Conservation (phyloP, 805 yeast species). For the Nakazawaea wyomingensis region DNA sequence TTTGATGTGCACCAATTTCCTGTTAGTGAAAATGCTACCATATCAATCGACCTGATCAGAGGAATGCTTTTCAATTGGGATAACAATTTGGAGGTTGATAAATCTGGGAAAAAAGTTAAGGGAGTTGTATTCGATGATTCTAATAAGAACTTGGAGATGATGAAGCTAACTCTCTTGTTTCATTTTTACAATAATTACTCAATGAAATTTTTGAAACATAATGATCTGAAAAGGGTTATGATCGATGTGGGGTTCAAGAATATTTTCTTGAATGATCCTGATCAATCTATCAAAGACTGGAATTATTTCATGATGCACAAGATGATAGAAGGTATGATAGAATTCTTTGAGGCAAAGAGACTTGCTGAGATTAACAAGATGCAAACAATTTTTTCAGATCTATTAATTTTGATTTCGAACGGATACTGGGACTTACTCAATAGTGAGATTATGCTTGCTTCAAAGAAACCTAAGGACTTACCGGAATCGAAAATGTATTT, state of each 20-base stretch:
- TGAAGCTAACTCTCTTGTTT: conserved; percentile 5
- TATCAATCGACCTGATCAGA: conserved; percentile 5
- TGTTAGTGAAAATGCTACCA: not conserved
- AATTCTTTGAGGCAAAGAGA: not conserved
- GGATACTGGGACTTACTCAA: conserved; percentile 12
- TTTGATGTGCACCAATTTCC: conserved; percentile 2
- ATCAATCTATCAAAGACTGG: conserved; percentile 9
- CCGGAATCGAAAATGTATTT: conserved; percentile 4
- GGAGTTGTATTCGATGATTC: conserved; percentile 6
- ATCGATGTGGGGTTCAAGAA: conserved; percentile 6
- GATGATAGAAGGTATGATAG: not conserved
- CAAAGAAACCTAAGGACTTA: conserved; percentile 1
- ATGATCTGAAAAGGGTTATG: not conserved
- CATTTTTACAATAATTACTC: conserved; percentile 5
- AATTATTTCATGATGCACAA: conserved; percentile 5
- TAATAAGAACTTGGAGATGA: conserved; percentile 2
- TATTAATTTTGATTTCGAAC: conserved; percentile 1
- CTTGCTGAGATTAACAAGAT: conserved; percentile 4
- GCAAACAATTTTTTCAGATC: conserved; percentile 2
- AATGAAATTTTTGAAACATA: conserved; percentile 3
- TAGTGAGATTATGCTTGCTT: conserved; percentile 9
- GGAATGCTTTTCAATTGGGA: conserved; percentile 5
- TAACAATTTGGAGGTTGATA: too few species aligned
- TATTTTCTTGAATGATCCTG: not conserved
- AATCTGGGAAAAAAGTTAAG: not conserved